phyloP scores from a whole-genome alignment of 2,329 filamentous ascomycete species.

The Fusarium oxysporum region DNA sequence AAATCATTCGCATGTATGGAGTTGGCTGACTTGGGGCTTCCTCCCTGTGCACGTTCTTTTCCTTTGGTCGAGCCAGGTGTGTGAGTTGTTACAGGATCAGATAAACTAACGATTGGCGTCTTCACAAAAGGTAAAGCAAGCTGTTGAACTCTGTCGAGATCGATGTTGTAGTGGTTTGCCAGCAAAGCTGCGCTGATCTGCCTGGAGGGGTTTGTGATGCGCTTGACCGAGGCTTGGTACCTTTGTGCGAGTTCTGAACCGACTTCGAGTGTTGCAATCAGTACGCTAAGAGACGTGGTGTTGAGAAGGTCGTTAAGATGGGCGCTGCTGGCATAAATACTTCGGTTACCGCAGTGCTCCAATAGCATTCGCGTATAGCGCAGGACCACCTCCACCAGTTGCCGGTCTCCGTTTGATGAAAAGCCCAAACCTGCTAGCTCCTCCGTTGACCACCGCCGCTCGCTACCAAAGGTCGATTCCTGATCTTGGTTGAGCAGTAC shows the following conservation, averaged over 20 bases:
- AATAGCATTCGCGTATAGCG: constrained; percentile 88
- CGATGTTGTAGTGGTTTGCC: constrained; percentile 85
- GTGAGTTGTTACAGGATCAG: constrained; percentile 64
- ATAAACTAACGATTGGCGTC: constrained; percentile 66
- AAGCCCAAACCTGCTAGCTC: constrained; percentile 72
- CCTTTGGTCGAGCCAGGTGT: constrained; percentile 73
- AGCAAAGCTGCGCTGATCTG: constrained; percentile 79
- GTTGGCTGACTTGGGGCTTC: constrained; percentile 60
- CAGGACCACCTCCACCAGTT: constrained; percentile 83
- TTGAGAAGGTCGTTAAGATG: constrained; percentile 91
- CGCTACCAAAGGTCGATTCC: constrained; percentile 63
- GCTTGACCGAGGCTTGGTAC: constrained; percentile 89
- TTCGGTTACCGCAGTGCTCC: constrained; percentile 96
- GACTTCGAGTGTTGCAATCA: constrained; percentile 83
- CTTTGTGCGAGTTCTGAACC: constrained; percentile 89
- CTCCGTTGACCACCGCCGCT: constrained; percentile 57
- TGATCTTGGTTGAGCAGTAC: constrained; percentile 70
- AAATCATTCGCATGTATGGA: constrained; percentile 86
- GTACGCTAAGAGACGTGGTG: constrained; percentile 82
- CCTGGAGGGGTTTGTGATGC: constrained; percentile 72
- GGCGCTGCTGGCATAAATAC: constrained; percentile 93
- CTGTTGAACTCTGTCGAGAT: constrained; percentile 84
- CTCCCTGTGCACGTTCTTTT: constrained; percentile 74
- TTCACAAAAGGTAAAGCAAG: constrained; percentile 86
- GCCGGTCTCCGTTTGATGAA: constrained; percentile 79